Percentiles rank a stretch among this genome's conserved stretches.
Evolutionary conservation across 345 rosid species (phyloP).

Genomic region (Eucalyptus tenuipes): DNA sequence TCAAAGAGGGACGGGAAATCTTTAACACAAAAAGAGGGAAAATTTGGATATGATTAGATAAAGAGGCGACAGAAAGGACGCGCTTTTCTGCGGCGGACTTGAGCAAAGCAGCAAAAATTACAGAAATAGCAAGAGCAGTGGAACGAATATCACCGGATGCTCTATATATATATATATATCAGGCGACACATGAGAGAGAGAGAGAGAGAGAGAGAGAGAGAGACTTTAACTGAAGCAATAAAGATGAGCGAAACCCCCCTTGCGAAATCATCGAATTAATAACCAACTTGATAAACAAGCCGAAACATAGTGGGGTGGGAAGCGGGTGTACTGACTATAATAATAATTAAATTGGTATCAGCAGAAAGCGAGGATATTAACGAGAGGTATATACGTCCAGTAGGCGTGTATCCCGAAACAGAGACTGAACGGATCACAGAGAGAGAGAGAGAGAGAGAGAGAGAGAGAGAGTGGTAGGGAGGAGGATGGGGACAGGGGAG

Average conservation of each 20-base stretch:
- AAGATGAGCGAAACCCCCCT: background rate
- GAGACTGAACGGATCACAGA: background rate
- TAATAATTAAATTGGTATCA: background rate
- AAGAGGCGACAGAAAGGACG: background rate
- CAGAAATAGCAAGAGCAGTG: background rate
- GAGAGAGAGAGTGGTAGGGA: too few species aligned
- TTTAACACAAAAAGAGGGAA: background rate
- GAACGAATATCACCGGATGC: background rate
- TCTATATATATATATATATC: background rate
- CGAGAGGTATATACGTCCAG: background rate
- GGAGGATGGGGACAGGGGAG: conserved; percentile 4
- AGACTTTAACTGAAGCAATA: background rate
- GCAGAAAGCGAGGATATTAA: background rate
- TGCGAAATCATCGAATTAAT: background rate
- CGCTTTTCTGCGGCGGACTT: background rate
- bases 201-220: background rate
- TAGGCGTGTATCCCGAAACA: background rate
- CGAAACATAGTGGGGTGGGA: background rate
- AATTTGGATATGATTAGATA: background rate
- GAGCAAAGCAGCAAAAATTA: background rate
- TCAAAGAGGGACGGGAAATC: background rate
- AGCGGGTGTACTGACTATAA: background rate
- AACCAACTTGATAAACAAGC: background rate
- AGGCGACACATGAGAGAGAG: background rate
- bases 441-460: background rate